A percentile compares a stretch with the other conserved stretches of the same genome.
Evolutionary conservation across 2,329 filamentous ascomycete genomes (phyloP).

Genomic region (Saccharata proteae): DNA sequence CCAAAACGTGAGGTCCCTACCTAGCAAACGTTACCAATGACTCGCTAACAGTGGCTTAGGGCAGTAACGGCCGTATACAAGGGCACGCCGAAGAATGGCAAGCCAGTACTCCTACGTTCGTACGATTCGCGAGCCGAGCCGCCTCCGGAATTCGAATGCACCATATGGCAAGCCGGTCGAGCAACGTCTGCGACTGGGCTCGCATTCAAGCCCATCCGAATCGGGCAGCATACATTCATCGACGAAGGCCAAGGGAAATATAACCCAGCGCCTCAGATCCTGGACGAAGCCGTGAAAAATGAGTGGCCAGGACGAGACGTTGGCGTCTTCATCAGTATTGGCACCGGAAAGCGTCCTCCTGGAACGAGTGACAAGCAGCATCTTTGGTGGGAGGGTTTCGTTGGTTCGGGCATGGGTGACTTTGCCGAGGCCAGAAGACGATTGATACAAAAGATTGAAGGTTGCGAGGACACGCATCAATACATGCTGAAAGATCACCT

Average conservation of each 20-base stretch:
- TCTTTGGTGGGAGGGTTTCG: slow-evolving; percentile 87
- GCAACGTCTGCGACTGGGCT: slow-evolving; percentile 86
- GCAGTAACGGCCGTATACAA: slow-evolving; percentile 86
- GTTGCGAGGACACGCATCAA: slow-evolving; percentile 82
- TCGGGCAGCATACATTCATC: slow-evolving; percentile 87
- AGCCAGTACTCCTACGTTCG: slow-evolving; percentile 68
- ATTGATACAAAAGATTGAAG: slow-evolving; percentile 86
- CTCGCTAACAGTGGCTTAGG: slow-evolving; percentile 34
- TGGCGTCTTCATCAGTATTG: slow-evolving; percentile 83
- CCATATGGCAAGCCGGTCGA: slow-evolving; percentile 91
- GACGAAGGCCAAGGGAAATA: slow-evolving; percentile 88
- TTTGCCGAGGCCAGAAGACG: slow-evolving; percentile 81
- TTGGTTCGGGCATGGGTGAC: slow-evolving; percentile 58
- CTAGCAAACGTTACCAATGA: neutral
- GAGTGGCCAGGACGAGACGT: slow-evolving; percentile 93
- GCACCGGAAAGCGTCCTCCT: slow-evolving; percentile 76
- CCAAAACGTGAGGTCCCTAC: slow-evolving; percentile 63
- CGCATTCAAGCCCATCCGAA: slow-evolving; percentile 90
- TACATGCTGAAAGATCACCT: slow-evolving; percentile 74
- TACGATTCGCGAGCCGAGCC: slow-evolving; percentile 93
- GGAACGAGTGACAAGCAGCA: slow-evolving; percentile 57
- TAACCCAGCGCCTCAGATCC: slow-evolving; percentile 72
- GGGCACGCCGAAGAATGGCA: slow-evolving; percentile 57
- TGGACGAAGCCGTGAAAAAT: slow-evolving; percentile 84
- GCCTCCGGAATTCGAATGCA: slow-evolving; percentile 82